Conservation (phyloP, 1,139 yeast genomes). For the Yamadazyma taylorii region DNA sequence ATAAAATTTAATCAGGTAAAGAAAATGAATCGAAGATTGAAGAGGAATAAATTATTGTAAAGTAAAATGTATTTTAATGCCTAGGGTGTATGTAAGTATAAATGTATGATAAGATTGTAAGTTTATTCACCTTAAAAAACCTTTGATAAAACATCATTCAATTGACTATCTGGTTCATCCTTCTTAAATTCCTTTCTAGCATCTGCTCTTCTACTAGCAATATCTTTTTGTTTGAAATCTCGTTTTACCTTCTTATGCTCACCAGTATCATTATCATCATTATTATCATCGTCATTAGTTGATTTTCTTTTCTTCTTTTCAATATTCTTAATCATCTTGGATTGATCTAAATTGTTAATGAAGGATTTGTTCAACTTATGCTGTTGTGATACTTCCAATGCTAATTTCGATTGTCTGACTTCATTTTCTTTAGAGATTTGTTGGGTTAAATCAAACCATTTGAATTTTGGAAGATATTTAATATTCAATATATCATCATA, state of each 20-base stretch:
- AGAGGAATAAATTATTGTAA: slow-evolving; percentile 5
- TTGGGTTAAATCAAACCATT: slow-evolving; percentile 93
- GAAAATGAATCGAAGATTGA: slow-evolving; percentile 1
- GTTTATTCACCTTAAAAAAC: slow-evolving; percentile 23
- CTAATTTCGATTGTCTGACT: slow-evolving; percentile 80
- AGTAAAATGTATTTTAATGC: slow-evolving; percentile 2
- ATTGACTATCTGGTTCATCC: slow-evolving; percentile 42
- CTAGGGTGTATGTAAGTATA: slow-evolving; percentile 3
- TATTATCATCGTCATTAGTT: slow-evolving; percentile 15
- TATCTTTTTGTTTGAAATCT: slow-evolving; percentile 61
- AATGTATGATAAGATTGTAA: slow-evolving; percentile 6
- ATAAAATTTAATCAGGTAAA: slow-evolving; percentile 14
- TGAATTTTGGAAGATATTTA: slow-evolving; percentile 86
- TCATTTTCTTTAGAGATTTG: slow-evolving; percentile 92
- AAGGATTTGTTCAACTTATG: slow-evolving; percentile 82
- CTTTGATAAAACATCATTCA: slow-evolving; percentile 47
- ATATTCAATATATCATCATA: slow-evolving; percentile 92
- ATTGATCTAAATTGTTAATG: slow-evolving; percentile 78
- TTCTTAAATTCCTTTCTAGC: slow-evolving; percentile 52
- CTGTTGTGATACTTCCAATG: slow-evolving; percentile 87
- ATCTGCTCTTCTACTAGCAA: slow-evolving; percentile 64
- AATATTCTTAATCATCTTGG: slow-evolving; percentile 76
- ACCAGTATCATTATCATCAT: slow-evolving; percentile 12
- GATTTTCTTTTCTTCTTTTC: slow-evolving; percentile 49
- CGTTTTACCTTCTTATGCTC: slow-evolving; percentile 43